Evolutionary conservation across 2,329 filamentous ascomycete genomes (phyloP).

Genomic region (Helicocarpus griseus): DNA sequence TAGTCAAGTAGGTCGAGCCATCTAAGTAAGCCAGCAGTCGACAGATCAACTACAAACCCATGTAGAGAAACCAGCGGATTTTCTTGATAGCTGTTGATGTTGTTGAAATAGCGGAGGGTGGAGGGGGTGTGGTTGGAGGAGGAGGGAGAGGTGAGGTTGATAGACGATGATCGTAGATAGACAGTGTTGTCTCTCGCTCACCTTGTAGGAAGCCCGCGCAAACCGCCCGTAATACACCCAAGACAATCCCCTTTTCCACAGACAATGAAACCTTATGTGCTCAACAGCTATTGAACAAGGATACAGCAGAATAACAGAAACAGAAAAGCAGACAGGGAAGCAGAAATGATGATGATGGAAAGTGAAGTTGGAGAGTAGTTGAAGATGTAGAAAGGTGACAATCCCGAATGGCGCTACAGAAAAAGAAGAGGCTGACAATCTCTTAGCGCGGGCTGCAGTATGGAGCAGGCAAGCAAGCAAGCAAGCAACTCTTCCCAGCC

Average conservation of each 20-base stretch:
- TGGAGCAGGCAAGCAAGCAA: neutral
- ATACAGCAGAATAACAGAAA: neutral
- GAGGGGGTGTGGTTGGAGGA: neutral
- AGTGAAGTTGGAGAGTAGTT: neutral
- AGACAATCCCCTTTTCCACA: neutral
- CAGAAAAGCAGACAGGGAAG: neutral
- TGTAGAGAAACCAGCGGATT: neutral
- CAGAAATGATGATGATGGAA: neutral
- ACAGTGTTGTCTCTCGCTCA: neutral
- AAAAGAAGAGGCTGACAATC: slow-evolving; percentile 6
- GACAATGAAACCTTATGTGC: neutral
- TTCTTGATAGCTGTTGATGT: neutral
- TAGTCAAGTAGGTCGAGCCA: neutral
- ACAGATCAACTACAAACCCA: neutral
- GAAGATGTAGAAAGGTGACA: neutral
- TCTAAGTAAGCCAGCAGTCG: neutral
- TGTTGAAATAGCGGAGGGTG: neutral
- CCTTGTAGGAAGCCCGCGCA: neutral
- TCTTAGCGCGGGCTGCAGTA: neutral
- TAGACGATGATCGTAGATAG: neutral
- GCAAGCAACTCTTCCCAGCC: neutral
- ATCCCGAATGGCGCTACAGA: neutral
- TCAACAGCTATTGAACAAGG: neutral
- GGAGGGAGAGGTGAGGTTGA: neutral
- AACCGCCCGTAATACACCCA: neutral